Base-by-base conservation (phyloP, 352 stramenopile genomes). In the Aphanomyces astaci region DNA sequence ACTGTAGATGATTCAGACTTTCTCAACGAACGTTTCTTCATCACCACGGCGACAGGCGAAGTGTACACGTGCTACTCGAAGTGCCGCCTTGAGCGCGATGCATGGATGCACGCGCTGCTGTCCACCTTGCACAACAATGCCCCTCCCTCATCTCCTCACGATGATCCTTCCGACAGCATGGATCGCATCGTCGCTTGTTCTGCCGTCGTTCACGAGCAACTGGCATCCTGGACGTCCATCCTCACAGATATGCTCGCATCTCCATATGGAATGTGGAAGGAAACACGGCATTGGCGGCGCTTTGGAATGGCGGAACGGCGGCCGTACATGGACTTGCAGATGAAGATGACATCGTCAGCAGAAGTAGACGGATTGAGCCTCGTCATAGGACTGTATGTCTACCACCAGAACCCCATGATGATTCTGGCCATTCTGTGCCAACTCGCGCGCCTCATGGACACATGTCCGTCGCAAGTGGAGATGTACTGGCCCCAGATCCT, bases 401-500 rank as follows among this genome's bases (percentile, higher is more conserved):
- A 88, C 68, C 69, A 63, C n/a, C 75, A 86, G 60, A 78, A 86
- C 22, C 81, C 81, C 2, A 88, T 87, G 64, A 84, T 89, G 77
- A 86, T 88, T 46, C 73, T 88, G 22, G 70, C 87, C 30, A 76
- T 83, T n/a, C 71, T 89, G 24, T 80, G 79, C 1, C 81, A 89
- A 57, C 64, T 87, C 25, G 73, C 86, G 31, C 74, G 85, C 62
- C 80, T 80, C 46, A 76, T 86, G 15, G 81, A 89, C 48, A 77
- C 76, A 19, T 81, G 75, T 32, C 52, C 80, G 27, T 77, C 83
- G 39, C 80, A 76, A n/a, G 74, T 89, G 40, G 79, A 84, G 51
- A 86, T 89, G 51, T 87, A 86, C 60, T 89, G 81, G 81, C 79
- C 81, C 9, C 81, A 89, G 64, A 79, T 88, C 32, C 72, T 89